Evolutionary conservation across 148 eudicot species (phyloP).

Genomic region (Amaranthus palmeri): DNA sequence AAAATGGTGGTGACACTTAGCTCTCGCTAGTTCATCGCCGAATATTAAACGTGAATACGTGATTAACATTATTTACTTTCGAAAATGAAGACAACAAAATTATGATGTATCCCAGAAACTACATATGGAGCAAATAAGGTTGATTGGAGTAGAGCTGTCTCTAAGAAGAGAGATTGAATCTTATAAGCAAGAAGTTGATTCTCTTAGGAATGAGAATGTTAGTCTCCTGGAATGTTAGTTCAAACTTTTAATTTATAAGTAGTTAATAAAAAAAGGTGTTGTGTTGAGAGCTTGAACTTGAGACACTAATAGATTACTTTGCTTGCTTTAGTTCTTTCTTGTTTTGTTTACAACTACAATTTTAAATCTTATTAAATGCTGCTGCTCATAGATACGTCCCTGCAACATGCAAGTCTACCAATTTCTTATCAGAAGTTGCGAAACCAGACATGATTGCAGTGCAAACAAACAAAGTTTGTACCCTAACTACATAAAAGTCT

Average conservation of each 20-base stretch:
- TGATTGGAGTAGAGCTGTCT: slow-evolving; percentile 68
- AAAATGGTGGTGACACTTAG: too few species aligned
- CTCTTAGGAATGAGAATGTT: slow-evolving; percentile 77
- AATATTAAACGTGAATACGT: too few species aligned
- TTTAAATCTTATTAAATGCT: slow-evolving; percentile 53
- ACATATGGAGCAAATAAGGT: slow-evolving; percentile 69
- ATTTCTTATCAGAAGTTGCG: slow-evolving; percentile 47
- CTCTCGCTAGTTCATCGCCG: too few species aligned
- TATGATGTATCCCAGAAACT: too few species aligned
- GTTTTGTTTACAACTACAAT: too few species aligned
- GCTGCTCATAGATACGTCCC: slow-evolving; percentile 60
- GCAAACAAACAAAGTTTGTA: slow-evolving; percentile 55
- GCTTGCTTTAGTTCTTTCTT: too few species aligned
- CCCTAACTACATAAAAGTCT: slow-evolving; percentile 77
- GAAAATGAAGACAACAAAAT: too few species aligned
- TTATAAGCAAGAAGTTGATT: slow-evolving; percentile 53
- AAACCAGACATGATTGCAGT: slow-evolving; percentile 57
- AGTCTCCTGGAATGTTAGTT: slow-evolving; percentile 65
- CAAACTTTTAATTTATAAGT: too few species aligned
- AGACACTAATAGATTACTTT: too few species aligned
- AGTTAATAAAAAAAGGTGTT: too few species aligned
- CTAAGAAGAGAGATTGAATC: slow-evolving; percentile 80
- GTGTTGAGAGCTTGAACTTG: too few species aligned
- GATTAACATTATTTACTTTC: too few species aligned
- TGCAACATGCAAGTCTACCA: slow-evolving; percentile 45